phyloP scores from a whole-genome alignment of 129 eudicot genomes.

The Tagetes patula region DNA sequence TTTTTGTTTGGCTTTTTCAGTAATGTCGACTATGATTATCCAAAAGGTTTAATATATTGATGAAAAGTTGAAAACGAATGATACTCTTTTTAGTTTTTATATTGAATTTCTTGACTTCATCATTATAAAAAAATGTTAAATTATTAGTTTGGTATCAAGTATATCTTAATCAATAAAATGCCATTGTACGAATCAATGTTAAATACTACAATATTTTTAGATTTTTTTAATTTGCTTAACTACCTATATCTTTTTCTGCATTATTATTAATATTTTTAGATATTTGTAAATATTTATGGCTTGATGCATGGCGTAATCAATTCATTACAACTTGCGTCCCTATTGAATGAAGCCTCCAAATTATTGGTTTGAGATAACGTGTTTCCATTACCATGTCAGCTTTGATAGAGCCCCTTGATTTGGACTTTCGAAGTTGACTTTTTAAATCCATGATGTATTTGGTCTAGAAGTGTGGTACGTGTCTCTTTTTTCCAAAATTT shows the following conservation, averaged over 20 bases:
- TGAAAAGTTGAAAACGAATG: slow-evolving; percentile 1
- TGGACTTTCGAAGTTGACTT: not conserved
- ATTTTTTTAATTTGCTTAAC: too few species aligned
- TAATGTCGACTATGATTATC: not conserved
- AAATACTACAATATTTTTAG: too few species aligned
- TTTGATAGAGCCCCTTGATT: slow-evolving; percentile 10
- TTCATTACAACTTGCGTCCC: slow-evolving; percentile 21
- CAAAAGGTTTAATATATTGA: not conserved
- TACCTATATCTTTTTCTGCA: too few species aligned
- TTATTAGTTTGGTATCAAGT: not conserved
- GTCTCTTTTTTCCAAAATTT: not conserved
- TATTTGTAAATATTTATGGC: not conserved
- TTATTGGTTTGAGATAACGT: slow-evolving; percentile 23
- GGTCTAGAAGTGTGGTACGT: not conserved
- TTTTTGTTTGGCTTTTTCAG: slow-evolving; percentile 7
- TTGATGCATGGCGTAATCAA: not conserved
- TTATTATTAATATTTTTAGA: too few species aligned
- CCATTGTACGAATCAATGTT: not conserved
- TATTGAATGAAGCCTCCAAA: slow-evolving; percentile 11
- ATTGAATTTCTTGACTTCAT: not conserved
- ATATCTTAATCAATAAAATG: not conserved
- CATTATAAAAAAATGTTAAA: not conserved
- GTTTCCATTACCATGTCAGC: slow-evolving; percentile 21
- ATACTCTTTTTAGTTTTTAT: not conserved
- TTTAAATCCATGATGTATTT: not conserved